Percentiles rank a stretch among this genome's conserved stretches.
These are phyloP conservation scores for Helianthus annuus DNA, from an alignment of 129 eudicot species.

Conservation along the genomic window HanXRQr2.0-SUNRISE NC_035449.2:178997901-178998400, in stretches of 20 bases:
- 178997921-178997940: slow-evolving; percentile 88
- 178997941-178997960: slow-evolving; percentile 83
- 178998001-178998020: slow-evolving; percentile 16
- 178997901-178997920: slow-evolving; percentile 85
- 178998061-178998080: too few relatives aligned
- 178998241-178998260: too few relatives aligned
- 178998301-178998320: too few relatives aligned
- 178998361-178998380: too few relatives aligned
- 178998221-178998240: too few relatives aligned
- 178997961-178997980: slow-evolving; percentile 85
- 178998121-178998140: slow-evolving; percentile 59
- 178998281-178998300: too few relatives aligned
- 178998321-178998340: too few relatives aligned
- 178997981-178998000: slow-evolving; percentile 42
- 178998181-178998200: slow-evolving; percentile 88
- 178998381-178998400: too few relatives aligned
- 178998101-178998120: slow-evolving; percentile 37
- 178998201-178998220: slow-evolving; percentile 99
- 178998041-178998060: too few relatives aligned
- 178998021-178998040: too few relatives aligned
- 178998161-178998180: slow-evolving; percentile 88
- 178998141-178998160: slow-evolving; percentile 85
- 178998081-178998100: slow-evolving; percentile 40
- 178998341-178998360: too few relatives aligned
- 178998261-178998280: too few relatives aligned